Percentiles rank a stretch among this genome's conserved stretches.
Conservation (phyloP, 805 yeast genomes). For the Lipomyces spencermartinsiae region DNA sequence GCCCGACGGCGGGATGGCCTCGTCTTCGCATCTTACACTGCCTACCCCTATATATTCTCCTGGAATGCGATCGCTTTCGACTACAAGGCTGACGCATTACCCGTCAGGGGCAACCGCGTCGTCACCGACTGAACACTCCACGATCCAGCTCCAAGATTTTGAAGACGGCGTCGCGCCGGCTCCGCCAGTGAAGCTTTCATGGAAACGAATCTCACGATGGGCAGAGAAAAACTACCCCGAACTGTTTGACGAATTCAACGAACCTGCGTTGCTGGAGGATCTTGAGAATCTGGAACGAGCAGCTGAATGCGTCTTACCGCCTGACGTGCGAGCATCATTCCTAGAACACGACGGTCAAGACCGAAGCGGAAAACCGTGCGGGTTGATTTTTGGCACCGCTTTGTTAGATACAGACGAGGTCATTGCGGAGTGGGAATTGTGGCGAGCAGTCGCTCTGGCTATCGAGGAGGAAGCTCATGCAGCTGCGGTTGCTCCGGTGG, state of each 20-base stretch:
- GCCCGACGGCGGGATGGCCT: constrained; percentile 8
- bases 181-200: constrained; percentile 73
- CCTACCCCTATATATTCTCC: constrained; percentile 33
- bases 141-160: constrained; percentile 49
- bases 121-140: constrained; percentile 14
- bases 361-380: constrained; percentile 71
- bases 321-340: constrained; percentile 79
- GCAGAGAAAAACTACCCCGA: constrained; percentile 79
- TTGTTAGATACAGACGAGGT: constrained; percentile 82
- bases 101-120: background rate
- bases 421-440: constrained; percentile 77
- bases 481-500: background rate
- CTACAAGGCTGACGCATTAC: constrained; percentile 19
- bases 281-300: constrained; percentile 84
- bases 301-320: constrained; percentile 73
- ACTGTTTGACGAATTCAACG: constrained; percentile 74
- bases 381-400: constrained; percentile 80
- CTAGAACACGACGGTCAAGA: constrained; percentile 92
- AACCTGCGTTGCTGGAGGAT: constrained; percentile 81
- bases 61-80: constrained; percentile 35
- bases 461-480: constrained; percentile 36
- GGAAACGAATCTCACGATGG: constrained; percentile 92
- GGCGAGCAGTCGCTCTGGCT: constrained; percentile 71
- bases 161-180: constrained; percentile 65
- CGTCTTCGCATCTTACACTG: constrained; percentile 20